These are phyloP conservation scores for Lentinula raphanica DNA, from an alignment of 768 basidiomycete genomes.

Conservation along the genomic window DNA sequence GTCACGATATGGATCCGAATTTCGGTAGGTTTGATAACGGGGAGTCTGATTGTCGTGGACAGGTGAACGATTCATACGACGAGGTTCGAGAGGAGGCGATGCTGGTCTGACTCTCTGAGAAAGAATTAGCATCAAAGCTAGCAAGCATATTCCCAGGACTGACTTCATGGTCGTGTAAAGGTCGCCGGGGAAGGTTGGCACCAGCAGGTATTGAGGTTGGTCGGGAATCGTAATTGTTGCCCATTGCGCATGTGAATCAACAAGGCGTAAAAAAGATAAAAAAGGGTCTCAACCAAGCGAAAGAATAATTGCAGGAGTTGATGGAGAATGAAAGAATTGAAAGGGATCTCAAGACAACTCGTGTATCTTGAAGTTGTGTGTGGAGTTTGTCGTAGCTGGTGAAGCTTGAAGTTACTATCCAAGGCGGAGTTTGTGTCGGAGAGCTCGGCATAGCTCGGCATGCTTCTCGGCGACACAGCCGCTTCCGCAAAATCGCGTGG, in stretches of 20 bases:
- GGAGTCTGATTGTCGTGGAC: not conserved
- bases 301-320: not conserved
- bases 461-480: no score
- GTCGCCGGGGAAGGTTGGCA: constrained; percentile 27
- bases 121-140: constrained; percentile 7
- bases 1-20: not conserved
- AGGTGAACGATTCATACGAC: not conserved
- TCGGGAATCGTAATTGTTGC: constrained; percentile 1
- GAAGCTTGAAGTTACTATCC: not conserved
- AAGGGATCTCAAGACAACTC: not conserved
- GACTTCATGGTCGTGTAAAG: constrained; percentile 20
- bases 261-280: not conserved
- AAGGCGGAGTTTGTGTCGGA: not conserved
- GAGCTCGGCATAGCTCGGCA: no score
- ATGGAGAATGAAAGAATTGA: not conserved
- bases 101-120: constrained; percentile 24
- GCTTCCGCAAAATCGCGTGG: no score
- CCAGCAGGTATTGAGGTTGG: constrained; percentile 19
- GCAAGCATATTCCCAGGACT: not conserved
- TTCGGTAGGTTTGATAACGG: not conserved
- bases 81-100: constrained; percentile 1
- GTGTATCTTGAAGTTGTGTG: not conserved
- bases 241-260: not conserved
- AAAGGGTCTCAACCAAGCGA: not conserved
- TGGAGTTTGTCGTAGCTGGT: not conserved